Evolutionary conservation across 2,329 filamentous ascomycete genomes (phyloP).

Genomic region (Scytalidium sp.): DNA sequence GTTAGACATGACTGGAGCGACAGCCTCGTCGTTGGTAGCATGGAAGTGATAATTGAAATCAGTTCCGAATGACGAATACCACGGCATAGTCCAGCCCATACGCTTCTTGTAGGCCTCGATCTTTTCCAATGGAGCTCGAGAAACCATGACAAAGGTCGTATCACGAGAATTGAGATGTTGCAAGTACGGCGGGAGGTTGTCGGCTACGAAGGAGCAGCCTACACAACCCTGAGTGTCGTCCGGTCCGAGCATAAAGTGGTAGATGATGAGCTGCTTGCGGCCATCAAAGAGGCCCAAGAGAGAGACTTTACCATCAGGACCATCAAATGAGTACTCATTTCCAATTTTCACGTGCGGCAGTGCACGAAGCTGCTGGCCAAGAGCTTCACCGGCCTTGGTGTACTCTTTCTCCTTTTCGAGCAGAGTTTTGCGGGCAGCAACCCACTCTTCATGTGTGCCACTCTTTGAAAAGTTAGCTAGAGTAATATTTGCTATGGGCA

Average conservation of each 20-base stretch:
- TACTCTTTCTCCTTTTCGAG: slow-evolving; percentile 34
- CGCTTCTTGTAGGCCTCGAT: slow-evolving; percentile 34
- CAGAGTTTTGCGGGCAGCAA: slow-evolving; percentile 29
- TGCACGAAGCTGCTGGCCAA: slow-evolving; percentile 28
- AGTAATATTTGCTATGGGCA: background rate
- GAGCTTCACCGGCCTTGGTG: slow-evolving; percentile 24
- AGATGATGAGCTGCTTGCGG: slow-evolving; percentile 36
- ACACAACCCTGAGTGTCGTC: slow-evolving; percentile 31
- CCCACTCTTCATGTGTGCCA: slow-evolving; percentile 32
- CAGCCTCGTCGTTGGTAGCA: slow-evolving; percentile 28
- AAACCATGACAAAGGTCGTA: slow-evolving; percentile 36
- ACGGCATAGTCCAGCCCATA: slow-evolving; percentile 39
- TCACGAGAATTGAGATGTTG: slow-evolving; percentile 34
- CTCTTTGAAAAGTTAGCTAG: slow-evolving; percentile 17
- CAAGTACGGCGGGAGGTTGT: slow-evolving; percentile 34
- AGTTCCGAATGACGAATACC: slow-evolving; percentile 33
- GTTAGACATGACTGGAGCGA: slow-evolving; percentile 23
- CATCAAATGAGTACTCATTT: slow-evolving; percentile 34
- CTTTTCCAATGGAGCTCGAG: slow-evolving; percentile 34
- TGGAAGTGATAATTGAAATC: slow-evolving; percentile 40
- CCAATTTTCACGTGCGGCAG: slow-evolving; percentile 39
- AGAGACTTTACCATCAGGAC: slow-evolving; percentile 22
- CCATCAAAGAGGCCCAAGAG: slow-evolving; percentile 31
- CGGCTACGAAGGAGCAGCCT: slow-evolving; percentile 36
- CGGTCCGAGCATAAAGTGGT: slow-evolving; percentile 45